These are phyloP conservation scores for Xylaria scruposa DNA, from an alignment of 495 filamentous ascomycete genomes.

Conservation along the genomic window DNA sequence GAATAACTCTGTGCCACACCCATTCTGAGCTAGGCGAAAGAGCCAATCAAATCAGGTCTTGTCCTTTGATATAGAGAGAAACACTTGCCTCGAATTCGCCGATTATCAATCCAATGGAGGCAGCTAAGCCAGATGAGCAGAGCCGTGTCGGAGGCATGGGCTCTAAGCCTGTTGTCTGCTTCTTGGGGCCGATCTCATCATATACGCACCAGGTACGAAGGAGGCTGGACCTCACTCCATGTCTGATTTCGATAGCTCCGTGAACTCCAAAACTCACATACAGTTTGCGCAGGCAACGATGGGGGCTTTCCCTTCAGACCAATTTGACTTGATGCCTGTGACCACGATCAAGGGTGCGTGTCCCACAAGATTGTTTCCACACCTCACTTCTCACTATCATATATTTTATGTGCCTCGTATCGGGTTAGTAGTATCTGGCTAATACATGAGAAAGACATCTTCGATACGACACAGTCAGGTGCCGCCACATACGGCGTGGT, in stretches of 20 bases:
- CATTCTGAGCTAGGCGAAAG: not conserved
- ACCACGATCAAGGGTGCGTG: constrained; percentile 66
- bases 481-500: constrained; percentile 75
- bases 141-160: constrained; percentile 9
- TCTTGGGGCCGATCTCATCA: constrained; percentile 81
- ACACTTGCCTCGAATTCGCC: not conserved
- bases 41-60: not conserved
- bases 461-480: constrained; percentile 73
- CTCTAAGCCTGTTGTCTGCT: constrained; percentile 64
- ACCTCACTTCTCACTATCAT: not conserved
- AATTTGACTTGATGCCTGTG: constrained; percentile 64
- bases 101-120: constrained; percentile 24
- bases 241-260: not conserved
- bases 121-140: not conserved
- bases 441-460: constrained; percentile 65
- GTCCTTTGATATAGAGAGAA: not conserved
- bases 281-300: constrained; percentile 65
- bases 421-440: constrained; percentile 12
- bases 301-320: constrained; percentile 61
- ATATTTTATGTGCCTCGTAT: not conserved
- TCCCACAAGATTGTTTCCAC: not conserved
- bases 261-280: not conserved
- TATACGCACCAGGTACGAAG: constrained; percentile 87
- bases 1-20: not conserved
- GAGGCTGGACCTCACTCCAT: not conserved